Percentiles rank a stretch among this genome's conserved stretches.
Evolutionary conservation across 139 green algal genomes (phyloP).

Genomic region (Ettlia oleoabundans): DNA sequence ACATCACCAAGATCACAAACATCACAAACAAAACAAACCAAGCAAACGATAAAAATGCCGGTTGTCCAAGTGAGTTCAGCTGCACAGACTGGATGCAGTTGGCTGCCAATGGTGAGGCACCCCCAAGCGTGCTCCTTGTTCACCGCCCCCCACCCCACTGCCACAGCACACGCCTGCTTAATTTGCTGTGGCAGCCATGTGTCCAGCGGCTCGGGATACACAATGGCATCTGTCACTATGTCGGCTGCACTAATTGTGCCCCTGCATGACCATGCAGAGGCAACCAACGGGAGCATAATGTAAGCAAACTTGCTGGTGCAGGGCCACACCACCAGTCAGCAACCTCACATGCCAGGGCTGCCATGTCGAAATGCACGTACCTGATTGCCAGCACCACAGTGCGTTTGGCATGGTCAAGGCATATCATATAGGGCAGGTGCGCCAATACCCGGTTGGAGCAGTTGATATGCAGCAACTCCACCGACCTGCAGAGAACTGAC

Average conservation of each 20-base stretch:
- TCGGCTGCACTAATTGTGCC: conserved; percentile 40
- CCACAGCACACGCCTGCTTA: background rate
- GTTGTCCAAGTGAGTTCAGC: background rate
- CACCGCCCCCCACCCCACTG: too few species aligned
- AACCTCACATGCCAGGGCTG: too few species aligned
- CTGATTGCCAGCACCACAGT: conserved; percentile 46
- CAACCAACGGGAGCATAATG: background rate
- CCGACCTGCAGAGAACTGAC: background rate
- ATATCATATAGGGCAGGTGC: conserved; percentile 61
- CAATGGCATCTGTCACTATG: conserved; percentile 41
- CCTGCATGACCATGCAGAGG: too few species aligned
- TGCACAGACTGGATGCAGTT: background rate
- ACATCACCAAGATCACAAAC: too few species aligned
- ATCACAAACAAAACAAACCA: too few species aligned
- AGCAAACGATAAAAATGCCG: too few species aligned
- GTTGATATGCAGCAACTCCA: conserved; percentile 50
- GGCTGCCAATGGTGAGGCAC: background rate
- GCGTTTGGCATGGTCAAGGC: conserved; percentile 29
- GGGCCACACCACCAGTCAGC: too few species aligned
- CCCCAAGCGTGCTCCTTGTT: too few species aligned
- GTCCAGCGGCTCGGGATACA: conserved; percentile 28
- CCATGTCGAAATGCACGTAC: too few species aligned
- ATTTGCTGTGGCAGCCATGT: conserved; percentile 22
- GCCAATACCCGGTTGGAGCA: conserved; percentile 42
- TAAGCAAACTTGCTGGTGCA: too few species aligned